Conservation (phyloP, 148 eudicot species). For the Oxyria digyna region DNA sequence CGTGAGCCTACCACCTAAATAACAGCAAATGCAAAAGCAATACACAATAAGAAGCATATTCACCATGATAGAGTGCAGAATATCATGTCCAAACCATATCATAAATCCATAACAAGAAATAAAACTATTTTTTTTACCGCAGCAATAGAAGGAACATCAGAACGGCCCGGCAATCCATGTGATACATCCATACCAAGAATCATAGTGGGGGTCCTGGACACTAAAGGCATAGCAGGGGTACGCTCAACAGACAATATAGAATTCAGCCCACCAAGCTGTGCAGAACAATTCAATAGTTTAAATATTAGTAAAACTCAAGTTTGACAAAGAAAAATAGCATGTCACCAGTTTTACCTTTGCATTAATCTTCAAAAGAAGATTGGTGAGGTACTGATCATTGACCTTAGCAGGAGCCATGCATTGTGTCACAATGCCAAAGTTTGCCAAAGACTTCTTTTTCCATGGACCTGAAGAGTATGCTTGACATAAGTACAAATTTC, state of each 20-base stretch:
- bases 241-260: slow-evolving; percentile 45
- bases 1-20: slow-evolving; percentile 68
- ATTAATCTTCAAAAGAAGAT: slow-evolving; percentile 74
- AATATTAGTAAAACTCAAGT: not conserved
- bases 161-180: slow-evolving; percentile 66
- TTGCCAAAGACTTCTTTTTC: slow-evolving; percentile 73
- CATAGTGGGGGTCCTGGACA: slow-evolving; percentile 58
- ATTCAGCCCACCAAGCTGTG: slow-evolving; percentile 76
- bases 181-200: slow-evolving; percentile 77
- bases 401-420: slow-evolving; percentile 74
- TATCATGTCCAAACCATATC: not conserved
- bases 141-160: slow-evolving; percentile 79
- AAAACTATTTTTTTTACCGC: slow-evolving; percentile 33
- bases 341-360: slow-evolving; percentile 49
- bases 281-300: not conserved
- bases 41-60: not conserved
- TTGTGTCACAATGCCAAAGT: slow-evolving; percentile 77
- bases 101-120: not conserved
- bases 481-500: not conserved
- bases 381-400: slow-evolving; percentile 84
- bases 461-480: slow-evolving; percentile 55
- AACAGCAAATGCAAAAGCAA: not conserved
- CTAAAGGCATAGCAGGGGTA: slow-evolving; percentile 46
- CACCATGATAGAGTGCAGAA: not conserved
- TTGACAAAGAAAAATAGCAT: not conserved